Conservation (phyloP, 1,284 basidiomycete species). For the Microbotryum lychnidis-dioicae region DNA sequence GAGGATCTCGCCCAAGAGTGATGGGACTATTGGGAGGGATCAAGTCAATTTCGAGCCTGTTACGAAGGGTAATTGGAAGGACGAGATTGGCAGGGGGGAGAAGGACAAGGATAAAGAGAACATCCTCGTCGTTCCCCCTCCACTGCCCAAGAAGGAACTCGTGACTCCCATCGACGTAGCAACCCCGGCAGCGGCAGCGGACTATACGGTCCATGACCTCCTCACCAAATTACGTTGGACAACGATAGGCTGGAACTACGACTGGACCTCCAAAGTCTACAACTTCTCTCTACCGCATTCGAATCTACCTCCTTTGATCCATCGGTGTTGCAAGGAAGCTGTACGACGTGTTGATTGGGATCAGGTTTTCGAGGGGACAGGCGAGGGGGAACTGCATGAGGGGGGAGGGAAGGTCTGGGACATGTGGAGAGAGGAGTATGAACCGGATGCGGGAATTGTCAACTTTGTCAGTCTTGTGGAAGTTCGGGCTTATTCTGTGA, state of each 20-base stretch:
- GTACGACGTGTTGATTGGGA: constrained; percentile 61
- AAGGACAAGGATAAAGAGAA: background rate
- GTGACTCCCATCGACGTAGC: too few relatives aligned
- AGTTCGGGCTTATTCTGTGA: too few relatives aligned
- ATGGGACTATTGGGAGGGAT: background rate
- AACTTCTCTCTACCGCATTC: constrained; percentile 65
- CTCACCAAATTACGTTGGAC: constrained; percentile 62
- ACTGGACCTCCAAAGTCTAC: constrained; percentile 83
- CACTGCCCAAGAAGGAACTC: background rate
- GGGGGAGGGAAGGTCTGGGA: constrained; percentile 9
- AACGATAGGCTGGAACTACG: constrained; percentile 82
- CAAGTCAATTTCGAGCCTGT: constrained; percentile 3
- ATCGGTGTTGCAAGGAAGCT: constrained; percentile 54
- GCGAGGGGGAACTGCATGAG: background rate
- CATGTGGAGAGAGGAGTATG: constrained; percentile 19
- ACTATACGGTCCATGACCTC: constrained; percentile 15
- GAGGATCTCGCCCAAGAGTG: background rate
- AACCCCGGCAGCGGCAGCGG: too few relatives aligned
- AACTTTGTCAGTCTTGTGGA: constrained; percentile 51
- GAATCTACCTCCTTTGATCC: constrained; percentile 52
- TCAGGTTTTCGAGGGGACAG: constrained; percentile 51
- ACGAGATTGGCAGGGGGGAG: background rate
- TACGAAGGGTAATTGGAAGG: constrained; percentile 2
- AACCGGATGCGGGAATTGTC: constrained; percentile 75
- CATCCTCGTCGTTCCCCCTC: too few relatives aligned